Percentiles rank a stretch among this genome's conserved stretches.
Conservation (phyloP, 2,329 filamentous ascomycete species). For the Clonostachys solani region DNA sequence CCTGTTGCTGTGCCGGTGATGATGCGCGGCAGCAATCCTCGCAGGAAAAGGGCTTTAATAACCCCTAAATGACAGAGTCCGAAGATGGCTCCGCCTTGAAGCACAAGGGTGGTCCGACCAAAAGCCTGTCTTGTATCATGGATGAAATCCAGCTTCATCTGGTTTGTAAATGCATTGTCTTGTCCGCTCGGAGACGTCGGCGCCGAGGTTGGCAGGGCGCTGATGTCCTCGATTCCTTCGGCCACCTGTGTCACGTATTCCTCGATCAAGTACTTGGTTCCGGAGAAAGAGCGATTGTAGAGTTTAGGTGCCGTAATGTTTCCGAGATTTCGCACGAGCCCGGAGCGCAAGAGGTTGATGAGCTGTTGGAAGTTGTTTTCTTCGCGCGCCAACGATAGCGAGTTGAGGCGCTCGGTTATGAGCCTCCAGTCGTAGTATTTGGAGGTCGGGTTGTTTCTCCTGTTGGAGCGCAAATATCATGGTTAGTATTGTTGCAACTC, state of each 20-base stretch:
- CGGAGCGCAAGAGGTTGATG: constrained; percentile 76
- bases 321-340: constrained; percentile 78
- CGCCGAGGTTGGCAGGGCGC: constrained; percentile 50
- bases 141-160: constrained; percentile 80
- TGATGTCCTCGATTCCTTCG: constrained; percentile 75
- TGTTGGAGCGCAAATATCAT: constrained; percentile 19
- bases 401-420: constrained; percentile 72
- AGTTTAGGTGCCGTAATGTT: constrained; percentile 81
- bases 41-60: constrained; percentile 78
- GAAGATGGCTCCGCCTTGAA: constrained; percentile 90
- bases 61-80: constrained; percentile 88
- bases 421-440: constrained; percentile 83
- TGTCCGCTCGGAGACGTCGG: not conserved
- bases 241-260: constrained; percentile 84
- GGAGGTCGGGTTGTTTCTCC: constrained; percentile 78
- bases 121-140: constrained; percentile 87
- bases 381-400: constrained; percentile 65
- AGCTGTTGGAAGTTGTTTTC: constrained; percentile 69
- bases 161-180: constrained; percentile 51
- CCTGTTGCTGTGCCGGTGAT: constrained; percentile 90
- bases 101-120: constrained; percentile 77
- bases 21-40: constrained; percentile 79
- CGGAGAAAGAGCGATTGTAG: constrained; percentile 81
- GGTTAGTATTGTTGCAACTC: not conserved
- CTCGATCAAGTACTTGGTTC: constrained; percentile 87